Evolutionary conservation across 106 monocot species (phyloP).

Genomic region (Iris macrosiphon): DNA sequence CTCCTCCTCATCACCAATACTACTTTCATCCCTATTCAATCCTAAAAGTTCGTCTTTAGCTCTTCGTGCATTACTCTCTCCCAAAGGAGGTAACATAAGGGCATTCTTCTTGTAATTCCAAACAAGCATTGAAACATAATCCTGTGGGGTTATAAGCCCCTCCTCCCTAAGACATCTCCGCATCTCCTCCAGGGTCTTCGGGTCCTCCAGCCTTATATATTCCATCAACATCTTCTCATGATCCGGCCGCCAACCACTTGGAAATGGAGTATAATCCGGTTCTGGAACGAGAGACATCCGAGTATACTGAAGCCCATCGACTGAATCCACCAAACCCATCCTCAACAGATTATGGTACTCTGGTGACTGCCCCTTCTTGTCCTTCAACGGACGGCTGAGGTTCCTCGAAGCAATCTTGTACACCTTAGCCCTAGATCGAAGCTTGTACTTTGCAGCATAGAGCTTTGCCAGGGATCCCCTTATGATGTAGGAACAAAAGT

Average conservation of each 20-base stretch:
- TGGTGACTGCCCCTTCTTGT: slow-evolving; percentile 91
- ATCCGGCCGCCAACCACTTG: slow-evolving; percentile 72
- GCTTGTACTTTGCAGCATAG: slow-evolving; percentile 97
- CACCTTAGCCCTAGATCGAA: slow-evolving; percentile 90
- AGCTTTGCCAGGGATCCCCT: slow-evolving; percentile 92
- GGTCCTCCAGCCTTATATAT: slow-evolving; percentile 63
- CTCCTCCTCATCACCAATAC: slow-evolving; percentile 25
- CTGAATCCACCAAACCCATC: slow-evolving; percentile 89
- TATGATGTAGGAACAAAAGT: slow-evolving; percentile 94
- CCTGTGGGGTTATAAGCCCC: slow-evolving; percentile 89
- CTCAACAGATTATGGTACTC: slow-evolving; percentile 88
- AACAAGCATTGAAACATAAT: slow-evolving; percentile 85
- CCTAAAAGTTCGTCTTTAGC: slow-evolving; percentile 62
- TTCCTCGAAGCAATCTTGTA: slow-evolving; percentile 96
- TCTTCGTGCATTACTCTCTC: slow-evolving; percentile 26
- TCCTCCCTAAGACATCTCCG: slow-evolving; percentile 49
- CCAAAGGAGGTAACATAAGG: slow-evolving; percentile 37
- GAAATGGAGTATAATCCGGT: slow-evolving; percentile 89
- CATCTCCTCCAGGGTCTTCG: slow-evolving; percentile 52
- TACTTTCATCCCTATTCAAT: slow-evolving; percentile 16
- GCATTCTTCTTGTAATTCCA: slow-evolving; percentile 97
- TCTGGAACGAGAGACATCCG: slow-evolving; percentile 92
- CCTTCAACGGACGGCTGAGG: slow-evolving; percentile 83
- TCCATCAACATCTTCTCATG: slow-evolving; percentile 86
- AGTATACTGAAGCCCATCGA: slow-evolving; percentile 89